Conservation (phyloP, 345 rosid genomes). For the Anastatica hierochuntica region DNA sequence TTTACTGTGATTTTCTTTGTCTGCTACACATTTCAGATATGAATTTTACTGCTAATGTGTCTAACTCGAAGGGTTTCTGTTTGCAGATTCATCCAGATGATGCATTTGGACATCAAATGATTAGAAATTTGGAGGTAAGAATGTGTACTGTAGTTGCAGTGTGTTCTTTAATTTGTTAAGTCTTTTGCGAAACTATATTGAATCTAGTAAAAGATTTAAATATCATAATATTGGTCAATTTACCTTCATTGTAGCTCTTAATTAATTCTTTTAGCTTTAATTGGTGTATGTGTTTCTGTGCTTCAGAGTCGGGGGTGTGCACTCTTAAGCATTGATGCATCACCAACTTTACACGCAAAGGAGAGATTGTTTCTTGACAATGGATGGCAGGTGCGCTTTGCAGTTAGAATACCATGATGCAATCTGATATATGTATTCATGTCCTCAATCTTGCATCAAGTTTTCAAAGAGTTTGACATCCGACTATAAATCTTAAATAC, state of each 20-base stretch:
- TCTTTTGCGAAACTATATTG: too few relatives aligned
- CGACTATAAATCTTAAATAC: not conserved
- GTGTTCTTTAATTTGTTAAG: not conserved
- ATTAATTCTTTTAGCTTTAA: not conserved
- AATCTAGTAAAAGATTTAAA: not conserved
- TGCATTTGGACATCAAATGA: slow-evolving; percentile 98
- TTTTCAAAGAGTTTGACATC: slow-evolving; percentile 4
- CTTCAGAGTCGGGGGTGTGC: slow-evolving; percentile 93
- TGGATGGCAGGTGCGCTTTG: slow-evolving; percentile 74
- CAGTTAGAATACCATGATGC: too few relatives aligned
- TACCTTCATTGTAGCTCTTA: too few relatives aligned
- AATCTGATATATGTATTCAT: too few relatives aligned
- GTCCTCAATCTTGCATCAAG: not conserved
- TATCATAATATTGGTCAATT: not conserved
- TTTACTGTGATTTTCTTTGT: slow-evolving; percentile 13
- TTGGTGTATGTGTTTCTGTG: slow-evolving; percentile 11
- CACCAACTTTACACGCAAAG: slow-evolving; percentile 89
- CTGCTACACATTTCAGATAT: not conserved
- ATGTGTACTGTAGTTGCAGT: slow-evolving; percentile 7
- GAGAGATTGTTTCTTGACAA: slow-evolving; percentile 74
- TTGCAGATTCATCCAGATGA: slow-evolving; percentile 90
- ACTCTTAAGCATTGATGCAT: too few relatives aligned
- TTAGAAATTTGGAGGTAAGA: slow-evolving; percentile 95
- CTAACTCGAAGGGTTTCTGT: slow-evolving; percentile 16
- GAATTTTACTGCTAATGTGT: slow-evolving; percentile 3